These are phyloP conservation scores for Macrolepiota fuliginosa DNA, from an alignment of 768 basidiomycete species.

Conservation along the genomic window DNA sequence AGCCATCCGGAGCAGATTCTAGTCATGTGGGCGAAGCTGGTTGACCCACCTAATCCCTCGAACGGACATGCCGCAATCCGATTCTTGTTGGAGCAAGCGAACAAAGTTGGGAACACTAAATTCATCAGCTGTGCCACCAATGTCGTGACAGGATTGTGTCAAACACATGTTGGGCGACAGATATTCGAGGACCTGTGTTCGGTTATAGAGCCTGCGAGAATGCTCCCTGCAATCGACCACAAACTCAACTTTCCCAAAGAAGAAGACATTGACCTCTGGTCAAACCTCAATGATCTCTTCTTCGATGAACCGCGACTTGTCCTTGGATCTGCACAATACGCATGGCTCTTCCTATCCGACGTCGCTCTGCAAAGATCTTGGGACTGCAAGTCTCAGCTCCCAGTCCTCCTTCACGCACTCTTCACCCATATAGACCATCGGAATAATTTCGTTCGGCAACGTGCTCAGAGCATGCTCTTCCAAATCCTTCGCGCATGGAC, in stretches of 20 bases:
- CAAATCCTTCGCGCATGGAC: slow-evolving; percentile 82
- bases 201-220: slow-evolving; percentile 80
- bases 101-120: slow-evolving; percentile 74
- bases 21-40: slow-evolving; percentile 75
- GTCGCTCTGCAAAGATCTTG: slow-evolving; percentile 73
- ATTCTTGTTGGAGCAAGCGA: slow-evolving; percentile 86
- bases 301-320: slow-evolving; percentile 66
- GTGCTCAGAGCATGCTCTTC: slow-evolving; percentile 79
- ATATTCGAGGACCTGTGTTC: slow-evolving; percentile 84
- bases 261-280: slow-evolving; percentile 74
- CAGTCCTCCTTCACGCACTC: slow-evolving; percentile 73
- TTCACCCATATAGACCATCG: slow-evolving; percentile 85
- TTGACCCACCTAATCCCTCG: slow-evolving; percentile 64
- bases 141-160: slow-evolving; percentile 81
- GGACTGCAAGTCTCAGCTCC: slow-evolving; percentile 69
- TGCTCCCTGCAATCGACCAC: slow-evolving; percentile 77
- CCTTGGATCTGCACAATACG: slow-evolving; percentile 84
- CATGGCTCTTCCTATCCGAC: slow-evolving; percentile 81
- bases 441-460: slow-evolving; percentile 60
- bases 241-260: slow-evolving; percentile 60
- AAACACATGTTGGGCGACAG: slow-evolving; percentile 66
- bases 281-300: slow-evolving; percentile 75
- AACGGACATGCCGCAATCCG: slow-evolving; percentile 80
- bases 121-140: slow-evolving; percentile 80
- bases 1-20: slow-evolving; percentile 78